A percentile compares a stretch with the other conserved stretches of the same genome.
phyloP scores from a whole-genome alignment of 345 rosid genomes.

The Eucalyptus pauciflora region DNA sequence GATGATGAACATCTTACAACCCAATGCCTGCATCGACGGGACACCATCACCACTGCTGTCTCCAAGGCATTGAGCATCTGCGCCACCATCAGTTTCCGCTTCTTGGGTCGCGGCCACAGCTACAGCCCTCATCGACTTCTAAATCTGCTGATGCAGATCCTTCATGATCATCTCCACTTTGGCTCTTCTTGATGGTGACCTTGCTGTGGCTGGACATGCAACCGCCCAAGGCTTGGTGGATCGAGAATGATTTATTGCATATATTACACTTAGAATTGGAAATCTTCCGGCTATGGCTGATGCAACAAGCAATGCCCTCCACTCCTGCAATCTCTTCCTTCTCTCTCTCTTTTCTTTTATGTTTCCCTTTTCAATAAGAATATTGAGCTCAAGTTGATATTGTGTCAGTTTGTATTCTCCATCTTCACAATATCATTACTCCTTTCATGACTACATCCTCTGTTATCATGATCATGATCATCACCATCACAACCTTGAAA shows the following conservation, averaged over 20 bases:
- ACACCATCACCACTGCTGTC: neutral
- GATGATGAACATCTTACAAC: neutral
- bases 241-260: constrained; percentile 24
- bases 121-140: neutral
- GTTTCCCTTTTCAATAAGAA: too few species aligned
- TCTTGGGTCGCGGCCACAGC: neutral
- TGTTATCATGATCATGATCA: too few species aligned
- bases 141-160: neutral
- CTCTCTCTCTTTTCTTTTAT: too few species aligned
- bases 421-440: too few species aligned
- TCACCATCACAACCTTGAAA: too few species aligned
- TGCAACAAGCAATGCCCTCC: neutral
- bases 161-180: neutral
- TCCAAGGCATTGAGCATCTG: neutral
- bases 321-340: too few species aligned
- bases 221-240: constrained; percentile 45
- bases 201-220: constrained; percentile 45
- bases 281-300: neutral
- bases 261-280: neutral
- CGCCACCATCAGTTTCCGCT: neutral
- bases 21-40: neutral
- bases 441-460: too few species aligned
- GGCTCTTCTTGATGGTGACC: neutral
- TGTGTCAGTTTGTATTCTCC: too few species aligned
- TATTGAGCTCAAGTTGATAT: too few species aligned